These are phyloP conservation scores for Mentha longifolia DNA, from an alignment of 257 asterid genomes.

Conservation along the genomic window DNA sequence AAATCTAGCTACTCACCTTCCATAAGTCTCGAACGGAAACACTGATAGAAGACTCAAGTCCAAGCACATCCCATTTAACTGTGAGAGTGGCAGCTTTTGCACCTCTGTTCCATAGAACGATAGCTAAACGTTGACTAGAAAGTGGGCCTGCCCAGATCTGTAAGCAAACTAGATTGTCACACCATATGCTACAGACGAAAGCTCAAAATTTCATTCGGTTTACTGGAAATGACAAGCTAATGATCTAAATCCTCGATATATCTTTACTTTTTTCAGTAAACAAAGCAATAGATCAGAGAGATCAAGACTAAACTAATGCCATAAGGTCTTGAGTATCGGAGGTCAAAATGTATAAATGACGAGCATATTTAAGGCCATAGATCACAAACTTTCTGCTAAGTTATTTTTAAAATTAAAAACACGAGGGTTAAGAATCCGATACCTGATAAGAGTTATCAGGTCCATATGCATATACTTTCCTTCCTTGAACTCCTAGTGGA, in stretches of 20 bases:
- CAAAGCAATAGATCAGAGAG: neutral
- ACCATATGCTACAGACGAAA: neutral
- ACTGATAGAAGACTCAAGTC: constrained; percentile 68
- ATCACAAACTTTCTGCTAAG: neutral
- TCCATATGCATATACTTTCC: constrained; percentile 70
- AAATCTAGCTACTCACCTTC: constrained; percentile 65
- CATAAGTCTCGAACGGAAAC: constrained; percentile 87
- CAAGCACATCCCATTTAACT: constrained; percentile 69
- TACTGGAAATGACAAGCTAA: neutral
- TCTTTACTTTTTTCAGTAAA: neutral
- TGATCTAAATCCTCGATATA: neutral
- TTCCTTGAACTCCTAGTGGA: constrained; percentile 93
- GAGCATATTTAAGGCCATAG: neutral
- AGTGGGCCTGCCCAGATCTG: constrained; percentile 99
- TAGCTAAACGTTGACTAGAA: constrained; percentile 71
- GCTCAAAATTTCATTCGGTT: no score
- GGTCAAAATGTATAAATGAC: neutral
- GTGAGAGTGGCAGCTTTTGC: constrained; percentile 59
- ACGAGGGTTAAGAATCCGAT: constrained; percentile 6
- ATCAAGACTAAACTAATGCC: constrained; percentile 8
- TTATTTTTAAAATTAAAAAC: neutral
- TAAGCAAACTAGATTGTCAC: constrained; percentile 13
- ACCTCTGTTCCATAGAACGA: constrained; percentile 87
- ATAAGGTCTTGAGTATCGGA: neutral
- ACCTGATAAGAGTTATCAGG: constrained; percentile 71